phyloP scores from a whole-genome alignment of 139 green algal genomes.

The Picochlorum sp. region DNA sequence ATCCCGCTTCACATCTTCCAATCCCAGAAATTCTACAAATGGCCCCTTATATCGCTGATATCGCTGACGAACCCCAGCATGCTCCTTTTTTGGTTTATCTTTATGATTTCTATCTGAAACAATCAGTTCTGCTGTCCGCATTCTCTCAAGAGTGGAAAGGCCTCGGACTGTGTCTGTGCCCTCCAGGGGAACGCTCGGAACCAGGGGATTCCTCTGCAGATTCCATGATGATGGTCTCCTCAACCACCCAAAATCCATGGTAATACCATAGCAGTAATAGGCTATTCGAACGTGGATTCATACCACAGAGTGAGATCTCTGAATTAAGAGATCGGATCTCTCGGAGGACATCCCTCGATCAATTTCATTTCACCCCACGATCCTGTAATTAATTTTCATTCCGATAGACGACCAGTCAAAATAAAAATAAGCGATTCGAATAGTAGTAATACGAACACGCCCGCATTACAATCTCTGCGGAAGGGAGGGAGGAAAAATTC shows the following conservation, averaged over 20 bases:
- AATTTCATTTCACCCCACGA: no score
- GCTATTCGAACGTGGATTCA: no score
- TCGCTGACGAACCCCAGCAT: neutral
- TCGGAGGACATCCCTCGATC: no score
- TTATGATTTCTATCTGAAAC: neutral
- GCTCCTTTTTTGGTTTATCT: neutral
- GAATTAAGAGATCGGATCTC: no score
- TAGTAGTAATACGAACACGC: no score
- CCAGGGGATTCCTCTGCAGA: constrained; percentile 20
- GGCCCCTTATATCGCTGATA: constrained; percentile 29
- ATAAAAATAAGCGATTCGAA: no score
- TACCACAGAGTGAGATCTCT: no score
- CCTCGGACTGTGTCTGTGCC: constrained; percentile 30
- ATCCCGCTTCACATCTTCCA: constrained; percentile 10
- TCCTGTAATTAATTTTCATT: no score
- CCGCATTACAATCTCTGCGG: no score
- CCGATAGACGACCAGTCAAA: no score
- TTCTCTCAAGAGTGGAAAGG: constrained; percentile 18
- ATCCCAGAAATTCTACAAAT: constrained; percentile 15
- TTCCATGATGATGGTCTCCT: neutral
- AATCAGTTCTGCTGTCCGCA: constrained; percentile 10
- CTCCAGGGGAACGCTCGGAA: constrained; percentile 24
- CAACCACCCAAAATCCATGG: neutral
- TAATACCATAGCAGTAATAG: neutral
- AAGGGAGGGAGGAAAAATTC: no score